Evolutionary conservation across 116 monocot genomes (phyloP), one percentile per base, ranked within the genome.

Genomic region (Trichopus zeylanicus): DNA sequence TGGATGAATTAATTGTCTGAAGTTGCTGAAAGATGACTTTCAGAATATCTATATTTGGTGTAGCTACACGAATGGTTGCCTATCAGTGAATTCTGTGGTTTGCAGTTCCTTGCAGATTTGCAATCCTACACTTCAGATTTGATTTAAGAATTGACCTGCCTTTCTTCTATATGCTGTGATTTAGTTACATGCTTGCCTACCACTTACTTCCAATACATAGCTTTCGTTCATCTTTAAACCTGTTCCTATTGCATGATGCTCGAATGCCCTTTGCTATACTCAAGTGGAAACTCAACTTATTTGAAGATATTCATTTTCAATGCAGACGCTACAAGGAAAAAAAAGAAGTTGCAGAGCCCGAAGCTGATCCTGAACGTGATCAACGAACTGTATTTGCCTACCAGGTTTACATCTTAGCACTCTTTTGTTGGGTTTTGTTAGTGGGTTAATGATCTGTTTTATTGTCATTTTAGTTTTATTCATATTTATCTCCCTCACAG

Each of bases 371-470:
- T 62, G 93, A 93, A 75, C 65, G 89, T 39, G 94, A 94, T 72
- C 94, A 94, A 29, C 80, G 94, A 60, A 94, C 89, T 63, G 89
- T 94, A 48, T 94, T 94, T 75, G 94, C 94, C 55, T 89, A 86
- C 60, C 94, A 94, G 94, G 94, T 94, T 24, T 49, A 16, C 49
- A 4, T 22, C 19, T 8, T 22, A 7, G 15, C 15, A 7, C 8
- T 4, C 0, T 63, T 21, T 64, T 64, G 16, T 46, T 30, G 7
- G 24, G 9, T 58, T n/a, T 48, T 22, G 22, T 59, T 39, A 27
- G 10, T 54, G 8, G 8, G 32, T 42, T 67, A 27, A 3, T 31
- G 1, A 3, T 7, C 30, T n/a, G 2, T 32, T 57, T 13, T n/a
- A 5, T 20, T 49, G 1, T 39, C 10, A 3, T 48, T 8, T 46